phyloP scores from a whole-genome alignment of 805 yeast species.

The Candida rishiriensis region DNA sequence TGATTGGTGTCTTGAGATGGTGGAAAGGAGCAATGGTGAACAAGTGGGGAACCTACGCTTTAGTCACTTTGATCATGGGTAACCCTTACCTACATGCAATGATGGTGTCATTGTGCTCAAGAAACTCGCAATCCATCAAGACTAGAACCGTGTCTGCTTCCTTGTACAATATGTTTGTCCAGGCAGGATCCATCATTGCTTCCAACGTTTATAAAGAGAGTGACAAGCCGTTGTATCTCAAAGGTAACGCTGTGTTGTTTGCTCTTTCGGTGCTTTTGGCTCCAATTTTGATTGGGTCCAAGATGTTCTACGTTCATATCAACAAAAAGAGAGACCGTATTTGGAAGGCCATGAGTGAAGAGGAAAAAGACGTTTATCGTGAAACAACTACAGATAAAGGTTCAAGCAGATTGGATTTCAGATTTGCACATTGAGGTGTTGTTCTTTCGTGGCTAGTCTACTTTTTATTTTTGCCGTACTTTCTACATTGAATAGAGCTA shows the following conservation, averaged over 20 bases:
- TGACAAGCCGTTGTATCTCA: slow-evolving; percentile 56
- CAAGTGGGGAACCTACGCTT: slow-evolving; percentile 25
- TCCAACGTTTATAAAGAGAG: slow-evolving; percentile 52
- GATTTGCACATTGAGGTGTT: slow-evolving; percentile 22
- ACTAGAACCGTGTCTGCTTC: slow-evolving; percentile 64
- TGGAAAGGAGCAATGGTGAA: slow-evolving; percentile 25
- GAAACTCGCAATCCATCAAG: slow-evolving; percentile 59
- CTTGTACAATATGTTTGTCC: slow-evolving; percentile 59
- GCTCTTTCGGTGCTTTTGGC: slow-evolving; percentile 30
- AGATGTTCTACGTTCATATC: slow-evolving; percentile 36
- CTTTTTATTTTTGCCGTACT: too few relatives aligned
- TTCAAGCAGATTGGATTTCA: slow-evolving; percentile 50
- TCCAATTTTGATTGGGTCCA: slow-evolving; percentile 26
- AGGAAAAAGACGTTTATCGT: slow-evolving; percentile 47
- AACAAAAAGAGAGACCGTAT: slow-evolving; percentile 39
- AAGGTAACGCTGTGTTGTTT: slow-evolving; percentile 47
- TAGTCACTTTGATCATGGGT: slow-evolving; percentile 30
- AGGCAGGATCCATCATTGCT: slow-evolving; percentile 50
- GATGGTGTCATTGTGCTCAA: slow-evolving; percentile 55
- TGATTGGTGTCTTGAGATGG: slow-evolving; percentile 23
- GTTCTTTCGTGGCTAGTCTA: neutral
- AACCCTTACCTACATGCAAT: slow-evolving; percentile 51
- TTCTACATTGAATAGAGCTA: too few relatives aligned
- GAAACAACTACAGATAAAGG: slow-evolving; percentile 47
- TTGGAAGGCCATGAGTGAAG: slow-evolving; percentile 49